Evolutionary conservation across 371 early-diverging fungal genomes (phyloP).

Genomic region (Mortierella sp.): DNA sequence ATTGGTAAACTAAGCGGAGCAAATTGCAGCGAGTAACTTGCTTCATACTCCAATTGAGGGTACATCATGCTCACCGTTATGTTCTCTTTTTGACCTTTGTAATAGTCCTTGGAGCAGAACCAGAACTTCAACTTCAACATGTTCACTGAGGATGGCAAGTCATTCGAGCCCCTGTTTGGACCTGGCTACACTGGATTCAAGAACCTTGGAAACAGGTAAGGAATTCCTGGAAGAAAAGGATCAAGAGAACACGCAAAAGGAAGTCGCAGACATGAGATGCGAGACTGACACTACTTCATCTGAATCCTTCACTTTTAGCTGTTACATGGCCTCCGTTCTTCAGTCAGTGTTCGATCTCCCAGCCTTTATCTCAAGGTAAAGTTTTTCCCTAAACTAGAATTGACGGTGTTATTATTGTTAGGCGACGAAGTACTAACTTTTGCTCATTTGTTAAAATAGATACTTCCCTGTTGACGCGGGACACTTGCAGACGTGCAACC

Average conservation of each 20-base stretch:
- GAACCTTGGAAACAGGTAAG: conserved; percentile 94
- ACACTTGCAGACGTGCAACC: conserved; percentile 77
- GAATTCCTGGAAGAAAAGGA: neutral
- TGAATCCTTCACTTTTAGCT: conserved; percentile 68
- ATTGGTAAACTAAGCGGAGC: conserved; percentile 68
- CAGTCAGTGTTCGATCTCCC: conserved; percentile 86
- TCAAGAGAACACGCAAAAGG: neutral
- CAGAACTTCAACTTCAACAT: conserved; percentile 97
- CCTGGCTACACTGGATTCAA: conserved; percentile 93
- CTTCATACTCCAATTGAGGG: neutral
- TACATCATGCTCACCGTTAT: neutral
- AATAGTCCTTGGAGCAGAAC: conserved; percentile 93
- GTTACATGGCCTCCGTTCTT: conserved; percentile 96
- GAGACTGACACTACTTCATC: neutral
- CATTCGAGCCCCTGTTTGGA: conserved; percentile 86
- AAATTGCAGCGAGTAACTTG: neutral
- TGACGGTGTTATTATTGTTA: neutral
- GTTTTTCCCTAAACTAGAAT: neutral
- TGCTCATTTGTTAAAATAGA: conserved; percentile 12
- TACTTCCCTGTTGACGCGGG: conserved; percentile 68
- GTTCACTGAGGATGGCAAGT: conserved; percentile 96
- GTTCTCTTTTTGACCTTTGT: neutral
- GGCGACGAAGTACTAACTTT: neutral
- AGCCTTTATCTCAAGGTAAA: conserved; percentile 76
- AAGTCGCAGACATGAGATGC: neutral